Evolutionary conservation across 352 stramenopile genomes (phyloP).

Genomic region (Globisporangium okanoganense): DNA sequence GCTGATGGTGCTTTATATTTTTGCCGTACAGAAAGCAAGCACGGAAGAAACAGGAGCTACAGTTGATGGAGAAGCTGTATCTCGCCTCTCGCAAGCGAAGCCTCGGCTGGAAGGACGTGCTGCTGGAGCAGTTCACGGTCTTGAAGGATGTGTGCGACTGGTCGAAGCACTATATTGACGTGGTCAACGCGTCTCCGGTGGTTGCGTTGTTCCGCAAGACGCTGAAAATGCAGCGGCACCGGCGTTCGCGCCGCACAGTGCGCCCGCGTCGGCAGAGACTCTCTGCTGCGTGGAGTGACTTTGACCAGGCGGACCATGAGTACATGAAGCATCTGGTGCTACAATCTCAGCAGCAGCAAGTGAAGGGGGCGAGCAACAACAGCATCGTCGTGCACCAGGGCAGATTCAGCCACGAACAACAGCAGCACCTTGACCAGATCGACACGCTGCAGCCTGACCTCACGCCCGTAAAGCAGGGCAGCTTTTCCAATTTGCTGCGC

Average conservation of each 20-base stretch:
- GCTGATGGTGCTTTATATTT: background rate
- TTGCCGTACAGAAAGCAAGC: slow-evolving; percentile 10
- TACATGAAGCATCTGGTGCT: slow-evolving; percentile 40
- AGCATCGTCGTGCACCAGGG: background rate
- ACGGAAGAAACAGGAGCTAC: slow-evolving; percentile 39
- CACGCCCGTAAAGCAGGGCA: slow-evolving; percentile 32
- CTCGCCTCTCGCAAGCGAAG: slow-evolving; percentile 33
- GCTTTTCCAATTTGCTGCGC: slow-evolving; percentile 40
- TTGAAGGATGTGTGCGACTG: slow-evolving; percentile 30
- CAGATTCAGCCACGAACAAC: background rate
- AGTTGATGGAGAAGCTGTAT: slow-evolving; percentile 43
- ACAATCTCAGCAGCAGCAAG: background rate
- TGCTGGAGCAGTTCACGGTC: slow-evolving; percentile 33
- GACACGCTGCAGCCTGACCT: slow-evolving; percentile 22
- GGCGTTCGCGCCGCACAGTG: slow-evolving; percentile 14
- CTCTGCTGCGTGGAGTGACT: slow-evolving; percentile 29
- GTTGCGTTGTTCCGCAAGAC: slow-evolving; percentile 13
- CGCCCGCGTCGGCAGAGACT: background rate
- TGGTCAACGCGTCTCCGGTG: slow-evolving; percentile 13
- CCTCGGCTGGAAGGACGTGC: slow-evolving; percentile 32
- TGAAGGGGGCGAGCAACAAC: background rate
- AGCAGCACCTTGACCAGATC: background rate
- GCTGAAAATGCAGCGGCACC: slow-evolving; percentile 6
- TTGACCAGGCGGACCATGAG: slow-evolving; percentile 39
- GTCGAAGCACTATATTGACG: slow-evolving; percentile 29